Evolutionary conservation across 2,329 filamentous ascomycete species (phyloP).

Genomic region (Blastomyces emzantsi): DNA sequence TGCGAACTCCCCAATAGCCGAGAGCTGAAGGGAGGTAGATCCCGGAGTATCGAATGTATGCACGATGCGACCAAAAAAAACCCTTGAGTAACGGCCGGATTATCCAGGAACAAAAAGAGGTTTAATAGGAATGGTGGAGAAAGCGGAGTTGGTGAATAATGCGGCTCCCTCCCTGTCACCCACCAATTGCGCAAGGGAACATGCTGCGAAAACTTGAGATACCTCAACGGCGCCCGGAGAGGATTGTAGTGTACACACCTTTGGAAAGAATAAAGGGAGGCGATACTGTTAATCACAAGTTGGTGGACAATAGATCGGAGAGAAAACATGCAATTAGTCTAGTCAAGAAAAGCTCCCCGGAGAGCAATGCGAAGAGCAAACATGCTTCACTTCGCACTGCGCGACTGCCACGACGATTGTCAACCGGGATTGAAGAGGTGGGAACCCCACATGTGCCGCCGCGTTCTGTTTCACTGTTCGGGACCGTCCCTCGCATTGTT

Average conservation of each 20-base stretch:
- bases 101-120: background rate
- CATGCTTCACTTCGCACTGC: conserved; percentile 3
- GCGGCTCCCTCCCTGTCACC: background rate
- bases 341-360: background rate
- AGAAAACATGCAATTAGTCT: background rate
- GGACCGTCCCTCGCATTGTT: conserved; percentile 1
- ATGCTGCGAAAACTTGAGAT: conserved; percentile 2
- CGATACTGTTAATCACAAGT: conserved; percentile 2
- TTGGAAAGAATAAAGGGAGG: background rate
- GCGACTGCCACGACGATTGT: conserved; percentile 5
- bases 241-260: background rate
- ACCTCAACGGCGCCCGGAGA: background rate
- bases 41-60: conserved; percentile 1
- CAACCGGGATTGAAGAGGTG: conserved; percentile 1
- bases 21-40: background rate
- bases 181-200: background rate
- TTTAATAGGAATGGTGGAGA: background rate
- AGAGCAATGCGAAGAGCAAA: conserved; percentile 3
- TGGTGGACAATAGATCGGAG: background rate
- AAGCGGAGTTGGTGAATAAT: background rate
- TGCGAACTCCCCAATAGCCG: background rate
- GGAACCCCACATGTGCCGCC: conserved; percentile 8
- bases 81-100: background rate
- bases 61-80: background rate
- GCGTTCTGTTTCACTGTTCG: conserved; percentile 10